Conservation (phyloP, 163 green algal genomes). For the Trebouxiophyceae sp. region DNA sequence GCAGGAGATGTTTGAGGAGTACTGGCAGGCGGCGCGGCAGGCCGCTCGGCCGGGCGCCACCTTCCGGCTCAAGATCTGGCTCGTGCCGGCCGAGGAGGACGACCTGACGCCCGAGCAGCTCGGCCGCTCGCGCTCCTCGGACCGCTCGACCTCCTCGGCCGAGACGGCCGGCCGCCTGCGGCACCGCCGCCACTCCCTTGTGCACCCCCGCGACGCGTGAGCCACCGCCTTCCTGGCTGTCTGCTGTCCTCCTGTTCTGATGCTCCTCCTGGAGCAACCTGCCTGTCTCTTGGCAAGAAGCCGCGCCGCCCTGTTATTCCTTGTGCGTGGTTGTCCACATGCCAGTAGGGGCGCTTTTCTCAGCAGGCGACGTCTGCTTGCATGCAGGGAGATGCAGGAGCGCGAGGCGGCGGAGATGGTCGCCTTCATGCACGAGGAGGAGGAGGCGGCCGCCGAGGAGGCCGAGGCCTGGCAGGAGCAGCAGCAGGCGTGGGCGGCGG, state of each 20-base stretch:
- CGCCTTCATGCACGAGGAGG: not conserved
- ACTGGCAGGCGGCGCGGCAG: conserved; percentile 29
- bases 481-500: not conserved
- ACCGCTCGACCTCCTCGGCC: no score
- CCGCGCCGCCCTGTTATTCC: no score
- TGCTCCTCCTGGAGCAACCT: no score
- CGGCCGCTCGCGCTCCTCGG: no score
- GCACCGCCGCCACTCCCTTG: no score
- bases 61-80: conserved; percentile 47
- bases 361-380: not conserved
- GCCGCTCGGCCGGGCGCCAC: conserved; percentile 39
- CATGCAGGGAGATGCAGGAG: conserved; percentile 1
- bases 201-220: no score
- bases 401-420: not conserved
- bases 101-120: conserved; percentile 35
- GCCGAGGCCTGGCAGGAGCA: not conserved
- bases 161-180: no score
- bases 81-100: conserved; percentile 40
- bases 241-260: no score
- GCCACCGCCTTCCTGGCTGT: no score
- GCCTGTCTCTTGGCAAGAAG: no score
- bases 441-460: not conserved
- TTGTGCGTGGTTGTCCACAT: no score
- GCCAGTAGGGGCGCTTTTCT: no score
- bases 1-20: conserved; percentile 63